These are phyloP conservation scores for Microsporum canis DNA, from an alignment of 2,329 filamentous ascomycete genomes.

Conservation along the genomic window DNA sequence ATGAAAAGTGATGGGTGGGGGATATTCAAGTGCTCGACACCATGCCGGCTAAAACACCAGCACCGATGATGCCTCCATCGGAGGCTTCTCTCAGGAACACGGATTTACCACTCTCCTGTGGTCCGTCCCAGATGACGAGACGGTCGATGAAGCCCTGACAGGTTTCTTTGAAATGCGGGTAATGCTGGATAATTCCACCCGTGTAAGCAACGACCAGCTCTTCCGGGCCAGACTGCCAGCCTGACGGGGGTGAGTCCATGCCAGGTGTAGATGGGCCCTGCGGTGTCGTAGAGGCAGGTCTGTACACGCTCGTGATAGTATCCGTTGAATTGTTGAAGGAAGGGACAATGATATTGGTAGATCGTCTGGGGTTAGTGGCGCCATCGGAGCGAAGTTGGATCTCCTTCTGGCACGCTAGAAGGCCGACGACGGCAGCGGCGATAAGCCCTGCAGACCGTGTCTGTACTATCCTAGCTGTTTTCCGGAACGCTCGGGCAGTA, in stretches of 20 bases:
- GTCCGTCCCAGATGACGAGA: conserved; percentile 28
- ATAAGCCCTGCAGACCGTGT: conserved; percentile 61
- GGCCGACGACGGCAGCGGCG: conserved; percentile 59
- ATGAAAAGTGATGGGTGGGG: neutral
- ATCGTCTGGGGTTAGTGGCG: conserved; percentile 23
- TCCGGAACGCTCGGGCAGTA: conserved; percentile 49
- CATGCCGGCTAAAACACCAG: conserved; percentile 39
- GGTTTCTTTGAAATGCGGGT: conserved; percentile 56
- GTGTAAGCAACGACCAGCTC: conserved; percentile 67
- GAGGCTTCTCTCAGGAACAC: conserved; percentile 38
- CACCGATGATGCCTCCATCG: conserved; percentile 41
- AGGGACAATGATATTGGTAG: conserved; percentile 14
- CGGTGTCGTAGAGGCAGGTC: conserved; percentile 3
- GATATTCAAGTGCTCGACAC: conserved; percentile 8
- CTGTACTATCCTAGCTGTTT: conserved; percentile 60
- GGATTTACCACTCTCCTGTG: conserved; percentile 31
- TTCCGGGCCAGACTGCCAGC: conserved; percentile 37
- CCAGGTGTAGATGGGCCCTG: neutral
- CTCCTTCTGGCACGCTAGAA: conserved; percentile 59
- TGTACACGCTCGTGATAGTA: conserved; percentile 16
- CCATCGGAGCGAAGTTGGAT: conserved; percentile 39
- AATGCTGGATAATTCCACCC: conserved; percentile 62
- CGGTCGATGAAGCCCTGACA: conserved; percentile 55
- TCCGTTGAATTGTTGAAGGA: conserved; percentile 16
- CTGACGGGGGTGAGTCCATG: conserved; percentile 22